These are phyloP conservation scores for Maudiozyma serrabonitensis DNA, from an alignment of 805 yeast genomes.

Conservation along the genomic window DNA sequence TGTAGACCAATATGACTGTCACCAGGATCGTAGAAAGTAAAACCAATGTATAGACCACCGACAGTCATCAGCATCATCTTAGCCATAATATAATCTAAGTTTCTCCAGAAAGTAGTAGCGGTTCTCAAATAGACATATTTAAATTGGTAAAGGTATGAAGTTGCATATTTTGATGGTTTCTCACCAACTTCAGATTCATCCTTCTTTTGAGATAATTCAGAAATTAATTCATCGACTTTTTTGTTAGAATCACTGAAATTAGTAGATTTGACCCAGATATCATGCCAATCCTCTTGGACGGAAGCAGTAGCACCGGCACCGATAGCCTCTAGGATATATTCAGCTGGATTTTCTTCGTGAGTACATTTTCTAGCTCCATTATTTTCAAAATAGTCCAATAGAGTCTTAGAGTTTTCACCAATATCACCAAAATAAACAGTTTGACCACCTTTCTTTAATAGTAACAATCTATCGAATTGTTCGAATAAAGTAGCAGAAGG, in stretches of 20 bases:
- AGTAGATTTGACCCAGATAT: conserved; percentile 41
- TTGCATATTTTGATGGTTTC: conserved; percentile 13
- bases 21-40: conserved; percentile 45
- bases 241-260: conserved; percentile 31
- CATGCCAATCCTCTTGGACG: conserved; percentile 43
- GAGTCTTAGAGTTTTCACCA: conserved; percentile 43
- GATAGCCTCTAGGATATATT: conserved; percentile 55
- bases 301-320: conserved; percentile 68
- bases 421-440: conserved; percentile 65
- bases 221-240: conserved; percentile 42
- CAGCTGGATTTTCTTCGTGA: conserved; percentile 54
- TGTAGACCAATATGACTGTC: conserved; percentile 35
- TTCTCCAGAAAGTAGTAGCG: conserved; percentile 29
- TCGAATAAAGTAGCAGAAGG: conserved; percentile 55
- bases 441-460: conserved; percentile 57
- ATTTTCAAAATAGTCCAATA: conserved; percentile 53
- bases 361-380: conserved; percentile 57
- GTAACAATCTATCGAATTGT: conserved; percentile 50
- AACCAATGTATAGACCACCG: conserved; percentile 42
- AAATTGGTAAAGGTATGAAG: conserved; percentile 26
- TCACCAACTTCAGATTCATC: conserved; percentile 8
- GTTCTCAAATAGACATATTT: conserved; percentile 26
- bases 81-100: conserved; percentile 33
- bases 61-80: conserved; percentile 36
- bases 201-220: conserved; percentile 25